These are phyloP conservation scores for Termitomyces sp. DNA, from an alignment of 768 basidiomycete genomes.

Conservation along the genomic window DNA sequence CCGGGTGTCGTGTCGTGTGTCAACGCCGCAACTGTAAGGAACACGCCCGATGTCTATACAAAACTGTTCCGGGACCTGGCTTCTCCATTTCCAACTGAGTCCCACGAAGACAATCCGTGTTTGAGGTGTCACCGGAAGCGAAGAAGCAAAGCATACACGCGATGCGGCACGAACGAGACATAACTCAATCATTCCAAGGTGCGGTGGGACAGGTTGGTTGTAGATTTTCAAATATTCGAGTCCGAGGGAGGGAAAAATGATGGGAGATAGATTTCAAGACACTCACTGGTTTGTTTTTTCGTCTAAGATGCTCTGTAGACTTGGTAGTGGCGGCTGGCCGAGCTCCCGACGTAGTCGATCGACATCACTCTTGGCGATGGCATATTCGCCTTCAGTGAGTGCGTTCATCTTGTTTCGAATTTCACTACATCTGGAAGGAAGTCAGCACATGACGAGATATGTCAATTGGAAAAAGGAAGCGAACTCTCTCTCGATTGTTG, in stretches of 20 bases:
- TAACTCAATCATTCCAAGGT: background rate
- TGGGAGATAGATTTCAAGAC: background rate
- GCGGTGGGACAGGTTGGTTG: background rate
- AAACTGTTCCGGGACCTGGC: background rate
- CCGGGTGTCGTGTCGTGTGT: background rate
- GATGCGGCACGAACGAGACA: background rate
- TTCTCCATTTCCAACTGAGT: background rate
- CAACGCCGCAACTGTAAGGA: slow-evolving; percentile 1
- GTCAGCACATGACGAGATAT: background rate
- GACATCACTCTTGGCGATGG: slow-evolving; percentile 68
- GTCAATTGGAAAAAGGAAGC: slow-evolving; percentile 13
- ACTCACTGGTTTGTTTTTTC: slow-evolving; percentile 56
- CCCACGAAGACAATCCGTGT: background rate
- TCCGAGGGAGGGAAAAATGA: slow-evolving; percentile 1
- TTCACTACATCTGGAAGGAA: slow-evolving; percentile 49
- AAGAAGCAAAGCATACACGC: background rate
- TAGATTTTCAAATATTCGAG: background rate
- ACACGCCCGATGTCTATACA: background rate
- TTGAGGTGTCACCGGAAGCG: background rate
- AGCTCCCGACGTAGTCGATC: slow-evolving; percentile 72
- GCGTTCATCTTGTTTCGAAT: slow-evolving; percentile 59
- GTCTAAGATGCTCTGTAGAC: slow-evolving; percentile 66
- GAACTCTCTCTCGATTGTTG: slow-evolving; percentile 65
- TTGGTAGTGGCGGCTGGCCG: slow-evolving; percentile 69
- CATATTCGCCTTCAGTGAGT: slow-evolving; percentile 74